Base-by-base conservation (phyloP, 306 rosid genomes). In the Vigna trinervia region DNA sequence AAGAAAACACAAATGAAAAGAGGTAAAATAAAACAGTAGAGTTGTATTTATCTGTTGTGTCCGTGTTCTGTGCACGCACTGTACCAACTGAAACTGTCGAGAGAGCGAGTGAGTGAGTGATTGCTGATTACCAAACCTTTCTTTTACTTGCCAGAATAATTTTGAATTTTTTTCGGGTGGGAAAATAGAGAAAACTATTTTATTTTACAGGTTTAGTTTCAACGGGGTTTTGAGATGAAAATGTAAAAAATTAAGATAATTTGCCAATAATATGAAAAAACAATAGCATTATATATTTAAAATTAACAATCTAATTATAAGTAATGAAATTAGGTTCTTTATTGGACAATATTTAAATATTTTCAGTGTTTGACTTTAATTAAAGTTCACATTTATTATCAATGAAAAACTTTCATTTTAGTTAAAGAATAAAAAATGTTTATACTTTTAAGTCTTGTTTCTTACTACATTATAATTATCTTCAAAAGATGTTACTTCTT, bases 81-180 rank as follows among this genome's bases (percentile, higher is more conserved):
- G 78, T 61, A 30, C 78, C 69, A 76, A 69, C 85, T 76, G 81
- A 76, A 81, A 75, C 84, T 81, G 81, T 36, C 47, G 63, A 76
- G 73, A 12, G 57, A 30, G 26, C 19, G 22, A 45, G 17, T 11
- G 41, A 63, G 2, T 1, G 41, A 59, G 30, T 50, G 56, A 74
- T 65, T 80, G 50, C 54, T 22, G 17, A 57, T 63, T 54, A 51
- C 63, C 17, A 74, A 57, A 52, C 30, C 6, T 43, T 77, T 75
- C 72, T 75, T 64, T 56, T 23, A 20, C 39, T n/a, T 60, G 7
- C 39, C 7, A 34, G 52, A 78, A 45, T 61, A 38, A 51, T 71
- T 79, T 72, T 79, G 68, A 79, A 79, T 39, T 79, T 61, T 26
- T 62, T 79, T 50, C 19, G 9, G 82, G 72, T 60, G 82, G 77